These are phyloP conservation scores for Fusarium hainanense DNA, from an alignment of 2,329 filamentous ascomycete genomes.

Conservation along the genomic window DNA sequence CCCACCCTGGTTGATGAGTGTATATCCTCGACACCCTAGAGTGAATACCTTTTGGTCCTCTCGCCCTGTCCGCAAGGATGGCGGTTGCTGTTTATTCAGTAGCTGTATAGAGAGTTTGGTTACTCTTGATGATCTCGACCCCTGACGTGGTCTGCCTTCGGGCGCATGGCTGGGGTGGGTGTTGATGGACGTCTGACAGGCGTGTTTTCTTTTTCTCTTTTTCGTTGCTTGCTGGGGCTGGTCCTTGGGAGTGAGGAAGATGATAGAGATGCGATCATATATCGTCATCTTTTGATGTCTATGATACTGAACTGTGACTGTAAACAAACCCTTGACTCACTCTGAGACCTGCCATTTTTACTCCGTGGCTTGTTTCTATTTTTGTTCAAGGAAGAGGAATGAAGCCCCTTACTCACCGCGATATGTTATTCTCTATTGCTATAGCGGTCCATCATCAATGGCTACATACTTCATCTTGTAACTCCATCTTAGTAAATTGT, in stretches of 20 bases:
- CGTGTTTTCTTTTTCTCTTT: conserved; percentile 60
- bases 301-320: background rate
- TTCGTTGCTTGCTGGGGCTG: conserved; percentile 64
- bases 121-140: conserved; percentile 88
- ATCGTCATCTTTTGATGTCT: background rate
- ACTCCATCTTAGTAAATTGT: too few species aligned
- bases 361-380: conserved; percentile 83
- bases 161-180: conserved; percentile 82
- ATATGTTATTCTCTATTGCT: conserved; percentile 66
- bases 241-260: conserved; percentile 65
- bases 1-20: conserved; percentile 65
- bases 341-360: conserved; percentile 76
- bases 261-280: background rate
- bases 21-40: conserved; percentile 77
- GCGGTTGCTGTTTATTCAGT: conserved; percentile 55
- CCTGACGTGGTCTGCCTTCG: conserved; percentile 77
- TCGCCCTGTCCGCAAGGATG: conserved; percentile 60
- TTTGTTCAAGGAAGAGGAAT: conserved; percentile 71
- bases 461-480: conserved; percentile 66
- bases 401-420: conserved; percentile 75
- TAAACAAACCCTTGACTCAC: conserved; percentile 74
- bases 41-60: conserved; percentile 45
- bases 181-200: conserved; percentile 92
- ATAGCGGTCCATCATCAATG: conserved; percentile 76
- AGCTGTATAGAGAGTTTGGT: conserved; percentile 81